Evolutionary conservation across 768 basidiomycete genomes (phyloP), one percentile per base, ranked within the genome.

Genomic region (Naganishia onofrii): DNA sequence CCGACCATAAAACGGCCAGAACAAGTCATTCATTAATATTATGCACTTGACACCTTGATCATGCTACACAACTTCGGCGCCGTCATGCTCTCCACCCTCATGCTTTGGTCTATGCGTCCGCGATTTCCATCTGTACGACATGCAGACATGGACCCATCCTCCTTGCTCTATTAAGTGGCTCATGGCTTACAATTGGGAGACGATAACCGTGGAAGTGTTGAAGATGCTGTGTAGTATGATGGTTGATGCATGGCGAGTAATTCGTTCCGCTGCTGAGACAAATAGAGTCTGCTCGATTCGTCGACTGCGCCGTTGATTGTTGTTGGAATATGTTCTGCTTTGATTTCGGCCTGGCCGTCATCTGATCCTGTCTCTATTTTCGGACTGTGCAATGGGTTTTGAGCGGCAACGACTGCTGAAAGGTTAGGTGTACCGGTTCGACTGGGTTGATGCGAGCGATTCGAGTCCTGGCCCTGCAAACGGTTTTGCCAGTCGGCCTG

Each of bases 111-210:
- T 63, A 63, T 46, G 2, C 60, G 42, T 42, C 42, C 42, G 42
- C 15, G 3, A 28, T 63, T n/a, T n/a, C 48, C 48, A 51, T 51
- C 60, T 63, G 46, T 44, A 42, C 26, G 38, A 44, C 60, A 42
- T 17, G 23, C 60, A n/a, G 38, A 36, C 60, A 36, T 63, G 60
- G 42, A 10, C 42, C 60, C n/a, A 9, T 63, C 60, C n/a, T 12
- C 46, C 15, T 55, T 26, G 38, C 38, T 23, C 28, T 63, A 46
- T 51, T 46, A 63, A 23, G 60, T 46, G 60, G 38, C 42, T 42
- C 42, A 63, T 63, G 60, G 60, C 60, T 63, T 63, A 63, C 60
- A 63, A 26, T 63, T 63, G 42, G 60, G 60, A 7, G 60, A 63
- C 17, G 60, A 63, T 44, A 63, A 63, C 60, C 60, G 1, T 44